phyloP scores from a whole-genome alignment of 2,329 filamentous ascomycete species.

The Diaporthe sp. region DNA sequence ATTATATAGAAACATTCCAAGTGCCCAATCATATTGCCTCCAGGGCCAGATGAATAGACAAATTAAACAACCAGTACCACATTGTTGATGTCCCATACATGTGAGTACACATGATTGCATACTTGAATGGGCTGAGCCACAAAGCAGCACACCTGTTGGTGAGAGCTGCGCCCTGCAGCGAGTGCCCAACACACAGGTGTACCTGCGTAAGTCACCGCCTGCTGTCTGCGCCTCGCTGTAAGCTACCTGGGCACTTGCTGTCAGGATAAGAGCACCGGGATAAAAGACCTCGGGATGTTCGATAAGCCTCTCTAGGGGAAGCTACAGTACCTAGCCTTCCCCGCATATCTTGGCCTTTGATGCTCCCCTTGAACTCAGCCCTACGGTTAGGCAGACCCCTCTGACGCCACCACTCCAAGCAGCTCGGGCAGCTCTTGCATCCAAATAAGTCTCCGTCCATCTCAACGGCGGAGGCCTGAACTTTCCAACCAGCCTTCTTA shows the following conservation, averaged over 20 bases:
- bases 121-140: neutral
- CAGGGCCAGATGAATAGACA: neutral
- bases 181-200: neutral
- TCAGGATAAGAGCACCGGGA: neutral
- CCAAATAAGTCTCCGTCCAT: neutral
- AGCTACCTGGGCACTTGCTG: neutral
- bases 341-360: constrained; percentile 18
- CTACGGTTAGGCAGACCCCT: constrained; percentile 34
- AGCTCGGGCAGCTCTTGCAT: neutral
- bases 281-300: neutral
- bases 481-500: neutral
- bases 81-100: neutral
- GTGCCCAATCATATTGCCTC: neutral
- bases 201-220: too few species aligned
- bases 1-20: neutral
- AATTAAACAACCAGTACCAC: neutral
- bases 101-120: neutral
- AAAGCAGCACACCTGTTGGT: neutral
- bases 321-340: constrained; percentile 18
- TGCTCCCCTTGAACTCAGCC: constrained; percentile 33
- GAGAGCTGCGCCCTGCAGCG: neutral
- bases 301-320: neutral
- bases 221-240: too few species aligned
- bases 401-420: constrained; percentile 33
- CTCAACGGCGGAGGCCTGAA: neutral